Base-by-base conservation (phyloP, 768 basidiomycete genomes). In the Macrolepiota fuliginosa region DNA sequence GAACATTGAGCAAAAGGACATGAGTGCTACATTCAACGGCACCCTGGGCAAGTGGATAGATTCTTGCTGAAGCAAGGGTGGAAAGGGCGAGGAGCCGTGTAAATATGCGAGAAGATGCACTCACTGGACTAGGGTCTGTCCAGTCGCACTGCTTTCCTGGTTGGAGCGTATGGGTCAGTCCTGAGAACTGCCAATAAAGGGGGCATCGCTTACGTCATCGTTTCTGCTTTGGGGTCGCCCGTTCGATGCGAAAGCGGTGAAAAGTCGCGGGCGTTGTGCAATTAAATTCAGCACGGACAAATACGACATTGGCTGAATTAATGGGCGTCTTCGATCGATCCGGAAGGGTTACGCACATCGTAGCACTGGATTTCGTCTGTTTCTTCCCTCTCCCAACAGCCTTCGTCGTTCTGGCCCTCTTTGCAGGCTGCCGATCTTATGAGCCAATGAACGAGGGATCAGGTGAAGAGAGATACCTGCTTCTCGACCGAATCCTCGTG, bases 1-100 rank as follows among this genome's bases (percentile, higher is more conserved):
- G 42, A 89, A 72, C 51, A 53, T 15, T 65, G 82, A 83, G 67
- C 78, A 81, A 71, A 87, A 74, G 73, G 71, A 80, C 89, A 91
- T 90, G 81, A 69, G 73, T 65, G 71, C 53, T 63, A 72, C 71
- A 76, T 75, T 68, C 76, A 76, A 72, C 65, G 69, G 70, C 69
- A 66, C 65, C 64, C 32, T 54, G 57, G 60, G 64, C 46, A 49
- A 54, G 17, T 22, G 54, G 32, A 61, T 58, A 36, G 37, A 40
- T 12, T 40, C 45, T 57, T 56, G 52, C 58, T 54, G 54, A 55
- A 64, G 53, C 54, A 59, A 56, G 62, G 50, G 56, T 52, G 15
- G 54, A 57, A 42, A 56, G 56, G 24, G 29, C 57, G 24, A 40
- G 39, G n/a, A 45, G 36, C 22, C 9, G 47, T 57, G 40, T 56